phyloP scores from a whole-genome alignment of 768 basidiomycete species.

The Amanita jacksonii region DNA sequence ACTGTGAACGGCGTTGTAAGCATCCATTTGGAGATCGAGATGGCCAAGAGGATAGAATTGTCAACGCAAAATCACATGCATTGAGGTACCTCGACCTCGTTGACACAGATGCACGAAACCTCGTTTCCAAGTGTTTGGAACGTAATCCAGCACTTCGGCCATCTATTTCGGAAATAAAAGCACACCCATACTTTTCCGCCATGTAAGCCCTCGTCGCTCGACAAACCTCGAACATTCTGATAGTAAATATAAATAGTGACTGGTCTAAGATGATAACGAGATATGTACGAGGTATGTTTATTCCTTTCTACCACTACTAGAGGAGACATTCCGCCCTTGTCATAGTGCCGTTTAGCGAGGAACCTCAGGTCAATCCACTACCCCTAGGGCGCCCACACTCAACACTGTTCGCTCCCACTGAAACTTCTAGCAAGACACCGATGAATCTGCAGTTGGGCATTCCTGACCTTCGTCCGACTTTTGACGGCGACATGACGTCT shows the following conservation, averaged over 20 bases:
- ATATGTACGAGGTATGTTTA: conserved; percentile 19
- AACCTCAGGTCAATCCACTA: not conserved
- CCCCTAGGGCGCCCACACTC: not conserved
- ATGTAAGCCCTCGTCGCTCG: conserved; percentile 28
- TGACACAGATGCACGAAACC: conserved; percentile 4
- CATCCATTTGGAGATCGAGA: conserved; percentile 28
- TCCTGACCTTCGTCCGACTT: not conserved
- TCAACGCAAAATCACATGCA: conserved; percentile 5
- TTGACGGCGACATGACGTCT: not conserved
- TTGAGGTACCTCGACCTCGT: conserved; percentile 15
- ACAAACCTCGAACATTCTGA: conserved; percentile 5
- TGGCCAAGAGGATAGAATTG: conserved; percentile 14
- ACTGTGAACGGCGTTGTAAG: conserved; percentile 17
- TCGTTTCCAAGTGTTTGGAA: conserved; percentile 38
- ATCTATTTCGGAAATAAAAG: conserved; percentile 29
- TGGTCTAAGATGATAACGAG: conserved; percentile 29
- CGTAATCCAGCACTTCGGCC: conserved; percentile 42
- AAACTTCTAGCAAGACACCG: not conserved
- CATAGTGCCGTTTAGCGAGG: not conserved
- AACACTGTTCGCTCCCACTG: not conserved
- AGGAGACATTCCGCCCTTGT: not conserved
- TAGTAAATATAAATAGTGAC: conserved; percentile 19
- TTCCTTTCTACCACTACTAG: not conserved
- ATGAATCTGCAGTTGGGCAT: not conserved
- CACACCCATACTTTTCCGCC: conserved; percentile 38